Evolutionary conservation across 352 stramenopile species (phyloP).

Genomic region (Plasmopara viticola): DNA sequence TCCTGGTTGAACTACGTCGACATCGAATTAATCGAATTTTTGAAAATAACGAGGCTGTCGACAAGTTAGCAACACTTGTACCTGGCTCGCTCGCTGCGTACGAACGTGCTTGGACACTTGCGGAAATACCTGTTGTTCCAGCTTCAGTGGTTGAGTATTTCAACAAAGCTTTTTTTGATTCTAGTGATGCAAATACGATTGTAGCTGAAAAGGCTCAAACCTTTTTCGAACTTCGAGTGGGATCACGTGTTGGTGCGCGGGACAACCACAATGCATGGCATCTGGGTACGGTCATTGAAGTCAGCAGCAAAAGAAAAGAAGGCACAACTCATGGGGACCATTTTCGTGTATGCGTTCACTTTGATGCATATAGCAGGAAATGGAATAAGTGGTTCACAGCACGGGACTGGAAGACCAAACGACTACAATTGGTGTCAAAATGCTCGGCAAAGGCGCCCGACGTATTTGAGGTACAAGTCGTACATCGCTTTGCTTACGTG

Average conservation of each 20-base stretch:
- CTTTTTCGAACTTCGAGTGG: constrained; percentile 47
- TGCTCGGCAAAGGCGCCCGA: constrained; percentile 37
- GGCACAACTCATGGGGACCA: constrained; percentile 4
- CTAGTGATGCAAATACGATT: constrained; percentile 2
- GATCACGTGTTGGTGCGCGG: constrained; percentile 51
- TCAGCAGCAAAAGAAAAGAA: constrained; percentile 10
- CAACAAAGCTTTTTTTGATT: neutral
- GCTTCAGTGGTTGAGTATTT: constrained; percentile 15
- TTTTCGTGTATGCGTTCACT: constrained; percentile 48
- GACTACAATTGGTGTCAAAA: constrained; percentile 39
- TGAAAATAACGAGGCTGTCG: constrained; percentile 48
- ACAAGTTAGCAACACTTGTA: constrained; percentile 32
- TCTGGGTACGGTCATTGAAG: constrained; percentile 49
- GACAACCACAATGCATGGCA: constrained; percentile 49
- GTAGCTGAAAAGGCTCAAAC: constrained; percentile 15
- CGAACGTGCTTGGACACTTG: constrained; percentile 59
- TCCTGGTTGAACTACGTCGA: constrained; percentile 60
- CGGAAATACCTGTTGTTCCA: constrained; percentile 48
- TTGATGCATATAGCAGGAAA: constrained; percentile 63
- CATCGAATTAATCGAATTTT: constrained; percentile 74
- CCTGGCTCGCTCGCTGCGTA: constrained; percentile 57
- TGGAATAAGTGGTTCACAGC: constrained; percentile 68
- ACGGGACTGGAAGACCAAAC: constrained; percentile 47
- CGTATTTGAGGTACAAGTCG: constrained; percentile 76
- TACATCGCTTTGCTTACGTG: constrained; percentile 34